Percentiles rank a stretch among this genome's conserved stretches.
Evolutionary conservation across 208 protist genomes (phyloP).

Genomic region (Wallacemonas sp.): DNA sequence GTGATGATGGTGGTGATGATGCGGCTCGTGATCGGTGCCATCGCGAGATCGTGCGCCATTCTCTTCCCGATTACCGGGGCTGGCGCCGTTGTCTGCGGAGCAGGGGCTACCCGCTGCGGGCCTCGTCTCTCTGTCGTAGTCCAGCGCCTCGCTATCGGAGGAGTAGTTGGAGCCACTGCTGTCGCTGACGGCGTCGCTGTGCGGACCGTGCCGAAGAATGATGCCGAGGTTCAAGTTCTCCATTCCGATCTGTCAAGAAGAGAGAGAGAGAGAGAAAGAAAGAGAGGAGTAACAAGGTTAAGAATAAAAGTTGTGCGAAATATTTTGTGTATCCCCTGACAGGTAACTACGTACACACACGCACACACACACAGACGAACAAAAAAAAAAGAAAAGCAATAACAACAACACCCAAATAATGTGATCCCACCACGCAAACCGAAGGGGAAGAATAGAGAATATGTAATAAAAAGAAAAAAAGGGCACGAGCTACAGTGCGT

Average conservation of each 20-base stretch:
- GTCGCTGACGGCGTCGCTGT: neutral
- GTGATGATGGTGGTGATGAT: neutral
- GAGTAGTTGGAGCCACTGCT: neutral
- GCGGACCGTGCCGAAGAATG: neutral
- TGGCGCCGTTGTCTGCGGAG: too few relatives aligned
- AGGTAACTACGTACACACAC: neutral
- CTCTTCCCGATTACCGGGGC: too few relatives aligned
- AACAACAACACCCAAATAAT: neutral
- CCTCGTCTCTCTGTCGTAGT: too few relatives aligned
- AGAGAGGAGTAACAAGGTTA: neutral
- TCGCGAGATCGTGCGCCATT: too few relatives aligned
- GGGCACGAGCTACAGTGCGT: too few relatives aligned
- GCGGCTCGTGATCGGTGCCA: neutral
- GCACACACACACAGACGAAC: conserved; percentile 2
- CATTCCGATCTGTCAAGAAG: neutral
- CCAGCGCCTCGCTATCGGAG: neutral
- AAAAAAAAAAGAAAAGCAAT: neutral
- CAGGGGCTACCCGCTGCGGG: too few relatives aligned
- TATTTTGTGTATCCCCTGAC: too few relatives aligned
- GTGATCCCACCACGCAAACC: too few relatives aligned
- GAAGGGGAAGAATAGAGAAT: neutral
- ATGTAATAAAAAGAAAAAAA: neutral
- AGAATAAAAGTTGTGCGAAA: neutral
- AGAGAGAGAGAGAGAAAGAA: conserved; percentile 8
- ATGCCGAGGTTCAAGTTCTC: conserved; percentile 3